phyloP scores from a whole-genome alignment of 257 asterid species.

The Nicotiana otophora region DNA sequence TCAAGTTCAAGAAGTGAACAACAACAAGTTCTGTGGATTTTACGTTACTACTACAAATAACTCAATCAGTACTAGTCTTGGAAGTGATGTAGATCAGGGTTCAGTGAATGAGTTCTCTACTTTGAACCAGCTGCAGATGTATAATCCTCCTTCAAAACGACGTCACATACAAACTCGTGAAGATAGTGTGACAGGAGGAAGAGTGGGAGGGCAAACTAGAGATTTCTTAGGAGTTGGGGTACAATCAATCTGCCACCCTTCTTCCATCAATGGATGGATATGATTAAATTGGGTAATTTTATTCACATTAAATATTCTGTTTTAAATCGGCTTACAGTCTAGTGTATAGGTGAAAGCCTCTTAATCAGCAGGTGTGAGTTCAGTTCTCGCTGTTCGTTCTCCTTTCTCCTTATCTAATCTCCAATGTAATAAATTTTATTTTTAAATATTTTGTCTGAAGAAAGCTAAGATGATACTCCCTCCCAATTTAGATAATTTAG shows the following conservation, averaged over 20 bases:
- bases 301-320: not conserved
- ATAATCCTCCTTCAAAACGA: slow-evolving; percentile 39
- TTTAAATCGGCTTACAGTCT: not conserved
- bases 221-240: slow-evolving; percentile 93
- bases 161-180: slow-evolving; percentile 36
- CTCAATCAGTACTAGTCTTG: slow-evolving; percentile 28
- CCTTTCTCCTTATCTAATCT: not conserved
- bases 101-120: slow-evolving; percentile 33
- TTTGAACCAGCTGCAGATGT: slow-evolving; percentile 41
- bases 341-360: not conserved
- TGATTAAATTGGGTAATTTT: slow-evolving; percentile 24
- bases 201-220: slow-evolving; percentile 74
- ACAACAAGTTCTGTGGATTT: slow-evolving; percentile 36
- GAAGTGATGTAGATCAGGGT: slow-evolving; percentile 35
- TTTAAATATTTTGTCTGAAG: slow-evolving; percentile 8
- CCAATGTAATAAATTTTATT: not conserved
- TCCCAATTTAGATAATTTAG: too few relatives aligned
- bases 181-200: slow-evolving; percentile 38
- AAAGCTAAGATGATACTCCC: slow-evolving; percentile 6
- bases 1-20: slow-evolving; percentile 18
- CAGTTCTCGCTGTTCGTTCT: not conserved
- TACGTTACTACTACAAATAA: slow-evolving; percentile 28
- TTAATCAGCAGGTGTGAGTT: not conserved
- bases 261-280: slow-evolving; percentile 80
- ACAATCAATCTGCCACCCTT: slow-evolving; percentile 68